A percentile compares a stretch with the other conserved stretches of the same genome.
Evolutionary conservation across 345 rosid genomes (phyloP).

Genomic region (Salix arbutifolia): DNA sequence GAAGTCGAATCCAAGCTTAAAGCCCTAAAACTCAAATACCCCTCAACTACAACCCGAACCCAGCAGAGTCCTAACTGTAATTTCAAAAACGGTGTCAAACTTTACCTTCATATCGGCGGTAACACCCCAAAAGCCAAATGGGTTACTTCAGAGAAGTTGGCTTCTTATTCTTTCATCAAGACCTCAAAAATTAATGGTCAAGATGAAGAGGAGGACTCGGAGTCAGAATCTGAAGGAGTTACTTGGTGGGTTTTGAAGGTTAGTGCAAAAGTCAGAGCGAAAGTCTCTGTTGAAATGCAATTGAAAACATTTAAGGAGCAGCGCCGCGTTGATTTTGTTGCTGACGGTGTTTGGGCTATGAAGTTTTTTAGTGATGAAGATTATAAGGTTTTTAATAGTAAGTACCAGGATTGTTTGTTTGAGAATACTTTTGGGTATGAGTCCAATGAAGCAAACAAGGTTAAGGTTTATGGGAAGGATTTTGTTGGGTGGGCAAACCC

Average conservation of each 20-base stretch:
- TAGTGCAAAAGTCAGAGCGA: slow-evolving; percentile 51
- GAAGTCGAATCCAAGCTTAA: slow-evolving; percentile 64
- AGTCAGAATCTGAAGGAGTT: slow-evolving; percentile 36
- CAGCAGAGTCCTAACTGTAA: slow-evolving; percentile 24
- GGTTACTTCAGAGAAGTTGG: slow-evolving; percentile 58
- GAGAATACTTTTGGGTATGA: slow-evolving; percentile 87
- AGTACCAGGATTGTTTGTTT: slow-evolving; percentile 68
- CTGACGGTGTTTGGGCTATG: slow-evolving; percentile 87
- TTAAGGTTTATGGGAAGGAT: slow-evolving; percentile 87
- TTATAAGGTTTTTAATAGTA: slow-evolving; percentile 41
- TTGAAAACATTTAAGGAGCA: slow-evolving; percentile 69
- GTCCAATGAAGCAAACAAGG: slow-evolving; percentile 67
- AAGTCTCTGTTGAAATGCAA: slow-evolving; percentile 60
- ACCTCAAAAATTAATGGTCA: slow-evolving; percentile 27
- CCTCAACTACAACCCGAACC: slow-evolving; percentile 17
- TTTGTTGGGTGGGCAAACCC: slow-evolving; percentile 89
- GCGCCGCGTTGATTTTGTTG: slow-evolving; percentile 87
- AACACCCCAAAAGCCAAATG: slow-evolving; percentile 81
- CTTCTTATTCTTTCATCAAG: slow-evolving; percentile 55
- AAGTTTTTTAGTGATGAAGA: slow-evolving; percentile 62
- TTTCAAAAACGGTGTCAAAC: slow-evolving; percentile 46
- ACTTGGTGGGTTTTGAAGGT: slow-evolving; percentile 66
- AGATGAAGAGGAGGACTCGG: slow-evolving; percentile 38
- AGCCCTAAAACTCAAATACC: slow-evolving; percentile 63
- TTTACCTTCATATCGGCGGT: slow-evolving; percentile 63